Conservation (phyloP, 1,284 basidiomycete species). For the Coniferiporia sulphurascens region DNA sequence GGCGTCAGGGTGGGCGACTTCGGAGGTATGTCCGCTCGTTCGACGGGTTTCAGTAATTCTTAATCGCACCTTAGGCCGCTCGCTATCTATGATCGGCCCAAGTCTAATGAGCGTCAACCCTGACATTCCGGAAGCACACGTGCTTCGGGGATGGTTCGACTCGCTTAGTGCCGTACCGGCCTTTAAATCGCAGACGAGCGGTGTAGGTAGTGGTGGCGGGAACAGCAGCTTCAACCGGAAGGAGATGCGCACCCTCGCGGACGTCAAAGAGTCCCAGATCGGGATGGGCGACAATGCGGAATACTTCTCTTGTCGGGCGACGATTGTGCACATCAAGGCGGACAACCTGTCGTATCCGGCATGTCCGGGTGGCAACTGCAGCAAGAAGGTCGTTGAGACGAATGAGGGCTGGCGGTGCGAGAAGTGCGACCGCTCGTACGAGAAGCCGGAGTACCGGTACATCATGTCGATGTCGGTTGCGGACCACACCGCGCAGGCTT, state of each 20-base stretch:
- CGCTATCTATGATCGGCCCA: constrained; percentile 66
- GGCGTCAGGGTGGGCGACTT: constrained; percentile 95
- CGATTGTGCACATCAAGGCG: constrained; percentile 84
- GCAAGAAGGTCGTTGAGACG: constrained; percentile 84
- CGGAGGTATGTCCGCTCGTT: constrained; percentile 51
- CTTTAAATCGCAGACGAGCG: constrained; percentile 69
- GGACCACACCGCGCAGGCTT: constrained; percentile 85
- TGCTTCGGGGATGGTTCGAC: constrained; percentile 88
- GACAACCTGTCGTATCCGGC: constrained; percentile 91
- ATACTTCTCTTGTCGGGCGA: constrained; percentile 80
- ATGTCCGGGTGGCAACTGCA: constrained; percentile 79
- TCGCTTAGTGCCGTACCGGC: constrained; percentile 52
- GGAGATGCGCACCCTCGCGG: constrained; percentile 72
- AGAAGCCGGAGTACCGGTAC: constrained; percentile 84
- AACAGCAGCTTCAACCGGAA: constrained; percentile 55
- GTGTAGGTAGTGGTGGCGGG: constrained; percentile 34
- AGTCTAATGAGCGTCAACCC: constrained; percentile 82
- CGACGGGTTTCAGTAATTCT: neutral
- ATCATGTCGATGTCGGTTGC: constrained; percentile 86
- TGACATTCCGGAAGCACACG: constrained; percentile 83
- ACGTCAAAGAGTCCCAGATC: constrained; percentile 78
- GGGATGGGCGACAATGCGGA: constrained; percentile 80
- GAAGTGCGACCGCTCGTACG: constrained; percentile 80
- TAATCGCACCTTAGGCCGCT: constrained; percentile 53
- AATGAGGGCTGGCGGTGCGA: constrained; percentile 85